These are phyloP conservation scores for Ophiocordyceps polyrhachis-furcata DNA, from an alignment of 2,329 filamentous ascomycete genomes.

Conservation along the genomic window DNA sequence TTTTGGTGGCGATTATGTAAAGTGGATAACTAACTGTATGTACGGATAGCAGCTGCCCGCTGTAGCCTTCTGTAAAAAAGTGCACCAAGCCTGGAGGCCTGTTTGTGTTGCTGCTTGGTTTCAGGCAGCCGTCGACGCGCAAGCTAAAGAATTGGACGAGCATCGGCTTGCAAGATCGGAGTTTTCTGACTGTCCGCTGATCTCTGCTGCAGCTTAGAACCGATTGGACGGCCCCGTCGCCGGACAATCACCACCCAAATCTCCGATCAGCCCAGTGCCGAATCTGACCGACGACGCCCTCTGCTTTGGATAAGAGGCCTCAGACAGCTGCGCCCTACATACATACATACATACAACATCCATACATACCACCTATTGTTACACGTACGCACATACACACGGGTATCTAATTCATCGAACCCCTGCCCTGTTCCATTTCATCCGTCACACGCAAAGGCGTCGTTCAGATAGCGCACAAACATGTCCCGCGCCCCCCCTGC, in stretches of 20 bases:
- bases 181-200: background rate
- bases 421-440: background rate
- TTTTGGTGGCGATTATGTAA: background rate
- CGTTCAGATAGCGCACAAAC: slow-evolving; percentile 50
- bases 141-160: background rate
- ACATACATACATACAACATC: too few species aligned
- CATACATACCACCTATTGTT: too few species aligned
- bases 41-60: too few species aligned
- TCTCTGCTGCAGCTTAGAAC: background rate
- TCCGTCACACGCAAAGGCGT: slow-evolving; percentile 40
- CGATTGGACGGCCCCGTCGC: background rate
- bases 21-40: too few species aligned
- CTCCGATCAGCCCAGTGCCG: background rate
- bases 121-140: background rate
- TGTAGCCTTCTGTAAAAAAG: too few species aligned
- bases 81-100: too few species aligned
- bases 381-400: too few species aligned
- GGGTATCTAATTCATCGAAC: background rate
- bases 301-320: background rate
- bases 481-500: slow-evolving; percentile 38
- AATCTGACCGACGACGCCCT: background rate
- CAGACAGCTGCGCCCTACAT: background rate
- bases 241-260: background rate
- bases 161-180: too few species aligned
- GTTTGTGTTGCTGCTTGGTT: too few species aligned